A percentile compares a stretch with the other conserved stretches of the same genome.
phyloP scores from a whole-genome alignment of 2,329 filamentous ascomycete genomes.

The Berkeleyomyces basicola region DNA sequence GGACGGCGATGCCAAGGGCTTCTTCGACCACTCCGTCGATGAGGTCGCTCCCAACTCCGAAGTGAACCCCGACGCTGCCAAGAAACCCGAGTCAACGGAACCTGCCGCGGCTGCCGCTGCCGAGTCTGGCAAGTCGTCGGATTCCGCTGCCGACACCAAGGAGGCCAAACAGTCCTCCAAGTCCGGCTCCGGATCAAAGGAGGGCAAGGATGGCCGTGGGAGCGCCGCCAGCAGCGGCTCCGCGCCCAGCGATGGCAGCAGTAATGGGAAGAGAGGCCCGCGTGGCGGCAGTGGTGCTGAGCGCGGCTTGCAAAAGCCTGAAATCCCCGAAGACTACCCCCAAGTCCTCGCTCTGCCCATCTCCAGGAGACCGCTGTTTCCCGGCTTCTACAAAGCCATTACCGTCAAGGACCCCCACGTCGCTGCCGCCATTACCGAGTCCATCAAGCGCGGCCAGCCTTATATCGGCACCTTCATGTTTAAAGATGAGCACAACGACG shows the following conservation, averaged over 20 bases:
- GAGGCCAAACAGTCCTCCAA: constrained; percentile 8
- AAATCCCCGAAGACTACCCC: constrained; percentile 87
- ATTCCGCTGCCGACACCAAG: background rate
- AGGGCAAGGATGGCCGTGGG: constrained; percentile 36
- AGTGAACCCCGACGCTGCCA: constrained; percentile 23
- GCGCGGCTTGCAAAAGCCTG: constrained; percentile 67
- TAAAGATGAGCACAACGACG: constrained; percentile 88
- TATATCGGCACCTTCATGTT: constrained; percentile 95
- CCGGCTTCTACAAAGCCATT: constrained; percentile 97
- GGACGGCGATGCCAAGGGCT: constrained; percentile 23
- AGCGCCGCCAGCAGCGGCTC: constrained; percentile 40
- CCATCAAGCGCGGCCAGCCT: constrained; percentile 90
- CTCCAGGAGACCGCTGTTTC: constrained; percentile 81
- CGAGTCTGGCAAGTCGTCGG: background rate
- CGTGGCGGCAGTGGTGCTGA: constrained; percentile 49
- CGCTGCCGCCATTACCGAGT: constrained; percentile 80
- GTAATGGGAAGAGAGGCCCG: constrained; percentile 20
- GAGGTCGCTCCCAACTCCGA: constrained; percentile 35
- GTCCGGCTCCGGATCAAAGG: constrained; percentile 7
- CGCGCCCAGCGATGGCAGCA: background rate
- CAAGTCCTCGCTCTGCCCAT: constrained; percentile 97
- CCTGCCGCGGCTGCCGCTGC: background rate
- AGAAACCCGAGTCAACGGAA: constrained; percentile 7
- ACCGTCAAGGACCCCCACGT: constrained; percentile 90
- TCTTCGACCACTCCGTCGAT: constrained; percentile 34